Evolutionary conservation across 2,329 filamentous ascomycete species (phyloP), one percentile per base, ranked within the genome.

Genomic region (Graphilbum sp.): DNA sequence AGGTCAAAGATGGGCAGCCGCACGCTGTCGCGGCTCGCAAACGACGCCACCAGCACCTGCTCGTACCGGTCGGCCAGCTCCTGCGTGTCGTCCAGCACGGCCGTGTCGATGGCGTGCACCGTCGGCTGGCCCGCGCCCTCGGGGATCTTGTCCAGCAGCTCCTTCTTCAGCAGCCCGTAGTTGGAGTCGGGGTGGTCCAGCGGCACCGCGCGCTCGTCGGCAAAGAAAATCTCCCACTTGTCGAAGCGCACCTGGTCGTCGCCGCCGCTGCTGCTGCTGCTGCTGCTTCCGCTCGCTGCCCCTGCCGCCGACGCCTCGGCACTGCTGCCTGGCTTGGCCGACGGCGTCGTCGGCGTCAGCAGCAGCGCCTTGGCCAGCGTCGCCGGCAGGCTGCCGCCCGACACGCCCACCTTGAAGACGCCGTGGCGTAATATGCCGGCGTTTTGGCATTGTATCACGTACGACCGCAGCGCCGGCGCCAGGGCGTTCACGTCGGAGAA

Each of bases 161-260:
- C 86, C 35, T 75, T 65, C 65, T 94, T 90, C 49, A 96, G 63
- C 33, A 95, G 74, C 43, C 66, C 75, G 62, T 95, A 94, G 64
- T 96, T 98, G 64, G 86, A 94, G 64, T 98, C 88, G 47, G 75
- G 70, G 61, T 96, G 80, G 58, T 90, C 78, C 49, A 95, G 77
- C 18, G 90, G 82, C 38, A 96, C 90, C 49, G 84, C 84, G 53
- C 90, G 83, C 68, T 98, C 90, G 56, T 98, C 90, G 54, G 88
- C 88, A 60, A 95, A 96, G 69, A 96, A 98, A 54, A 98, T 84
- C 53, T 96, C 83, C 90, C 90, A 98, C 58, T 83, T 85, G 55
- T 69, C 66, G 60, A 92, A 94, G 50, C 80, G 67, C 48, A 87
- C 61, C 4, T 63, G 68, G 53, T 86, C 82, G 40, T 77, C 55